These are phyloP conservation scores for Calocera viscosa DNA, from an alignment of 768 basidiomycete species.

Conservation along the genomic window DNA sequence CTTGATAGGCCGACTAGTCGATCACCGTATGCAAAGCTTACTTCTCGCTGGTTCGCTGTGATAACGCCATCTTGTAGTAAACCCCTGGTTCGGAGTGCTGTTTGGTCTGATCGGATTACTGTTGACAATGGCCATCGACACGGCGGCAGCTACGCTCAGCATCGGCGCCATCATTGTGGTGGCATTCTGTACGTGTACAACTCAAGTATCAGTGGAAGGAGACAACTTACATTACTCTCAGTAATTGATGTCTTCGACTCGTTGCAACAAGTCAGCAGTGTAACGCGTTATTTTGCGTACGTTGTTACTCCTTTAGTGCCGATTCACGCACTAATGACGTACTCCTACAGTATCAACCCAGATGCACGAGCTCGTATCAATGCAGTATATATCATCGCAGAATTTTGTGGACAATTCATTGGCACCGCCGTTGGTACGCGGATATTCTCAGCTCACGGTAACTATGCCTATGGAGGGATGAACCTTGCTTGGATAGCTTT, in stretches of 20 bases:
- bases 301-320: constrained; percentile 10
- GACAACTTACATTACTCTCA: not conserved
- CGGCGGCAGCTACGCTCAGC: constrained; percentile 28
- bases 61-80: constrained; percentile 25
- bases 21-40: constrained; percentile 18
- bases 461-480: constrained; percentile 3
- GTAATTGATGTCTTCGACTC: constrained; percentile 59
- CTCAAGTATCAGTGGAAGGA: too few species aligned
- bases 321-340: constrained; percentile 13
- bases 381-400: constrained; percentile 50
- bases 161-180: not conserved
- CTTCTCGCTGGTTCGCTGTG: constrained; percentile 20
- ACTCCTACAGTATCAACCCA: constrained; percentile 28
- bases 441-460: constrained; percentile 35
- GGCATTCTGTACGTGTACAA: not conserved
- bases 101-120: constrained; percentile 29
- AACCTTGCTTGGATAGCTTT: not conserved
- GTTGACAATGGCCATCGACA: not conserved
- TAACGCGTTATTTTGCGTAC: constrained; percentile 48
- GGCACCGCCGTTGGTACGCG: constrained; percentile 64
- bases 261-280: constrained; percentile 54
- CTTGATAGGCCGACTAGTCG: constrained; percentile 22
- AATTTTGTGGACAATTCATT: constrained; percentile 72
- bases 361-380: constrained; percentile 59
- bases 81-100: constrained; percentile 56